Evolutionary conservation across 176 grass and related monocot species (phyloP).

Genomic region (Carex pumila): DNA sequence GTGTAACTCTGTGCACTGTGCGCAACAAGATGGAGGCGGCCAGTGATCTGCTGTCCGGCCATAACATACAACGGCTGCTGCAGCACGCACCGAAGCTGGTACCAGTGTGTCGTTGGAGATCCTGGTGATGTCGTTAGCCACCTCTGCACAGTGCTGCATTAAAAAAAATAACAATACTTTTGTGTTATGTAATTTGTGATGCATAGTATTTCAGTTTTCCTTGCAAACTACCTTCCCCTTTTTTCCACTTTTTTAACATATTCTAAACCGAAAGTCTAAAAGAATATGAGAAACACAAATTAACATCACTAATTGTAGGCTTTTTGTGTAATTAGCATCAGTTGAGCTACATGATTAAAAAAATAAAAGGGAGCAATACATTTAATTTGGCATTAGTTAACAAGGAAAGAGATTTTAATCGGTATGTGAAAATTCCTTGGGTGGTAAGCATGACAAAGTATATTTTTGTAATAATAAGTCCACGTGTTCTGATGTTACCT

Average conservation of each 20-base stretch:
- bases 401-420: not conserved
- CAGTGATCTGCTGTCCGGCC: slow-evolving; percentile 99
- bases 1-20: slow-evolving; percentile 96
- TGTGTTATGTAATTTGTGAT: not conserved
- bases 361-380: not conserved
- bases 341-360: not conserved
- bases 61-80: slow-evolving; percentile 91
- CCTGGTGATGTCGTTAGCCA: slow-evolving; percentile 97
- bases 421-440: not conserved
- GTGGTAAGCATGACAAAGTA: slow-evolving; percentile 2
- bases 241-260: not conserved
- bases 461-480: no score
- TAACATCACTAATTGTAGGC: not conserved
- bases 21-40: slow-evolving; percentile 68
- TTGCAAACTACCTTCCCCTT: not conserved
- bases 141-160: slow-evolving; percentile 74
- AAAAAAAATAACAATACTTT: not conserved
- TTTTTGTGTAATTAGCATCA: not conserved
- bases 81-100: slow-evolving; percentile 90
- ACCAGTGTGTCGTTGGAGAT: slow-evolving; percentile 96
- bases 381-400: not conserved
- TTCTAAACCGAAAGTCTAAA: not conserved
- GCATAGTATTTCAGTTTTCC: not conserved
- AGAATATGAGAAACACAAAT: not conserved
- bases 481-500: no score